Percentiles rank a stretch among this genome's conserved stretches.
These are phyloP conservation scores for Conticribra guillardii DNA, from an alignment of 108 stramenopile genomes.

Conservation along the genomic window DNA sequence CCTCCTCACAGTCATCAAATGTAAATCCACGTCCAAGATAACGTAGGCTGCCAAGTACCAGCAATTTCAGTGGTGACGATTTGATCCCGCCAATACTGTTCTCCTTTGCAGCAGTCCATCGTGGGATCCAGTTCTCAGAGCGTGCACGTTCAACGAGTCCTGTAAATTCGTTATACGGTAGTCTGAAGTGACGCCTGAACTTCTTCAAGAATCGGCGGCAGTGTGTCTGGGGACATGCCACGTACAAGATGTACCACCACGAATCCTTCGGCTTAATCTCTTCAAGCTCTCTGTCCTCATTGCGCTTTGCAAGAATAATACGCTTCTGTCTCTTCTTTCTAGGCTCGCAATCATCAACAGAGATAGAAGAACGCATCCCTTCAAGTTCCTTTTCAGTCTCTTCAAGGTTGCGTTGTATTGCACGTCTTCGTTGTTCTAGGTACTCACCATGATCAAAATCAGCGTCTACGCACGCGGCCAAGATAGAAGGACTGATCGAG, in stretches of 20 bases:
- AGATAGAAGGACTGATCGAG: too few species aligned
- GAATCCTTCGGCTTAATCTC: conserved; percentile 3
- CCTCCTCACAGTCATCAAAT: conserved; percentile 30
- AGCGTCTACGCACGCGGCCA: too few species aligned
- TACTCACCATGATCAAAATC: too few species aligned
- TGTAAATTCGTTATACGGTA: conserved; percentile 6
- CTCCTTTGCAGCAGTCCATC: not conserved
- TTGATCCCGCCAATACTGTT: not conserved
- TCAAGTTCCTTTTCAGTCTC: too few species aligned
- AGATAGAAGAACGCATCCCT: too few species aligned
- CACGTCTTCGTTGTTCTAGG: too few species aligned
- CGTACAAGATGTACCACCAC: conserved; percentile 1
- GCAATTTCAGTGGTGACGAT: conserved; percentile 12
- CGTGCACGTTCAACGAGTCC: conserved; percentile 2
- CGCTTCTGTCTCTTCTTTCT: not conserved
- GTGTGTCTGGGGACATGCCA: not conserved
- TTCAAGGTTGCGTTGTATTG: too few species aligned
- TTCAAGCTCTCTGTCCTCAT: conserved; percentile 4
- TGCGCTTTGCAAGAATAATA: not conserved
- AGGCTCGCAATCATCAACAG: not conserved
- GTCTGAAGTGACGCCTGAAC: not conserved
- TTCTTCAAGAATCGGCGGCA: not conserved
- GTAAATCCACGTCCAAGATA: conserved; percentile 20
- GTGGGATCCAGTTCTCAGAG: not conserved
- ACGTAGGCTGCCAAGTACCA: conserved; percentile 2